Base-by-base conservation (phyloP, 495 filamentous ascomycete genomes). In the Neurospora sp. region DNA sequence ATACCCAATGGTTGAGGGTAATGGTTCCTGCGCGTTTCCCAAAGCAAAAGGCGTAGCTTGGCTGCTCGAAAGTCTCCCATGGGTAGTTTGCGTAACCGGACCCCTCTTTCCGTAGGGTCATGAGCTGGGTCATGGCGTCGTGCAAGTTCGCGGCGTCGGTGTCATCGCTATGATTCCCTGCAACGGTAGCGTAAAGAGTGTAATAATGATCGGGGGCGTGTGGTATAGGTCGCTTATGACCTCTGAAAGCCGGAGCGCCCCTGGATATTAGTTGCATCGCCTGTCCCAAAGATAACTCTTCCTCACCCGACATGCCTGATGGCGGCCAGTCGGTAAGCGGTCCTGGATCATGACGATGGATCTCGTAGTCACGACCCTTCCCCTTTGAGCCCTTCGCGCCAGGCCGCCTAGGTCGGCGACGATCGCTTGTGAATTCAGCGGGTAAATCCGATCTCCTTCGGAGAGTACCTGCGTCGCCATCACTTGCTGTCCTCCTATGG, bases 1-100 rank as follows among this genome's bases (percentile, higher is more conserved):
- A 81, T 7, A 85, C 85, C 84, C 87, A 90, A 72, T 87, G 83
- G 75, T 88, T 90, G 54, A 91, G 79, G 7, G 89, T 91, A 44
- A 89, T 83, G 12, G 89, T 91, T 23, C 89, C 90, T 4, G 89
- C 85, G 23, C 84, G 83, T 35, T 77, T 78, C 35, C 90, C 90
- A 78, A 85, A 88, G 79, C 85, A 88, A 74, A 88, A 89, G 5
- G 87, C 82, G 77, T 88, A 86, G 75, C 88, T 90, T 8, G 89
- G 89, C 75, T 92, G 89, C 78, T 92, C 90, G 16, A 92, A 78
- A 5, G 89, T 87, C 72, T 90, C 86, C 90, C 89, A 91, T 3
- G 89, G 88, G 74, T 86, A 81, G 1, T 73, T 82, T 11, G 82
- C 79, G 2, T 77, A 77, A 16, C 77, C 80, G 11, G 77, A 62